A percentile compares a stretch with the other conserved stretches of the same genome.
Evolutionary conservation across 768 basidiomycete genomes (phyloP).

Genomic region (Mycena vitilis): DNA sequence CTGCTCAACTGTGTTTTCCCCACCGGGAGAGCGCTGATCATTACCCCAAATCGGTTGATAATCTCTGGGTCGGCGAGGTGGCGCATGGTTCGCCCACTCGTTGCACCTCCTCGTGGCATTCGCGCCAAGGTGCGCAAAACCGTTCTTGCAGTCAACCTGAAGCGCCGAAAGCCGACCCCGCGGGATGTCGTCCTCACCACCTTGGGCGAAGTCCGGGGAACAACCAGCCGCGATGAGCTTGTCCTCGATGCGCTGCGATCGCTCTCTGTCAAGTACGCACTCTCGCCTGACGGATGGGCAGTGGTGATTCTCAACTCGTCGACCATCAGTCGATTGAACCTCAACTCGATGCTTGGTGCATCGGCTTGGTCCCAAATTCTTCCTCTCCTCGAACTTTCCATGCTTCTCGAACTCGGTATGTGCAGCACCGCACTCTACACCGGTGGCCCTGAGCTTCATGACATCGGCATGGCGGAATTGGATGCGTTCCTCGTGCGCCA

Average conservation of each 20-base stretch:
- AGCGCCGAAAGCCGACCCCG: not conserved
- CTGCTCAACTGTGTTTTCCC: constrained; percentile 19
- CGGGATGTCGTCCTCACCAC: constrained; percentile 2
- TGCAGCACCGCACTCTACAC: not conserved
- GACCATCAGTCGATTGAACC: not conserved
- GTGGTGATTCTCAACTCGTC: constrained; percentile 13
- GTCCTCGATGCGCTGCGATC: not conserved
- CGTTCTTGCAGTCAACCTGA: not conserved
- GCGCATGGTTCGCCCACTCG: constrained; percentile 3
- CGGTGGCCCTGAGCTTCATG: not conserved
- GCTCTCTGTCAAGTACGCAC: constrained; percentile 1
- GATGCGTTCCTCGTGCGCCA: constrained; percentile 28
- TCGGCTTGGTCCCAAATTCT: constrained; percentile 14
- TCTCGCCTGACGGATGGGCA: constrained; percentile 1
- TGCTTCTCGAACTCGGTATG: constrained; percentile 7
- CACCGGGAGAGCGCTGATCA: not conserved
- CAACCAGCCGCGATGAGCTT: not conserved
- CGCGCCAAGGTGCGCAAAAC: not conserved
- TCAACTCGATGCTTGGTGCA: not conserved
- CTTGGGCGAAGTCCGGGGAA: not conserved
- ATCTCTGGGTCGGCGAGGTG: constrained; percentile 4
- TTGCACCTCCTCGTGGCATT: constrained; percentile 11
- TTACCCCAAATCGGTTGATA: not conserved
- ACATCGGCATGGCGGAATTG: constrained; percentile 2
- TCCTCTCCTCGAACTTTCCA: constrained; percentile 6